Evolutionary conservation across 495 filamentous ascomycete genomes (phyloP).

Genomic region (Penicillium pulvis): DNA sequence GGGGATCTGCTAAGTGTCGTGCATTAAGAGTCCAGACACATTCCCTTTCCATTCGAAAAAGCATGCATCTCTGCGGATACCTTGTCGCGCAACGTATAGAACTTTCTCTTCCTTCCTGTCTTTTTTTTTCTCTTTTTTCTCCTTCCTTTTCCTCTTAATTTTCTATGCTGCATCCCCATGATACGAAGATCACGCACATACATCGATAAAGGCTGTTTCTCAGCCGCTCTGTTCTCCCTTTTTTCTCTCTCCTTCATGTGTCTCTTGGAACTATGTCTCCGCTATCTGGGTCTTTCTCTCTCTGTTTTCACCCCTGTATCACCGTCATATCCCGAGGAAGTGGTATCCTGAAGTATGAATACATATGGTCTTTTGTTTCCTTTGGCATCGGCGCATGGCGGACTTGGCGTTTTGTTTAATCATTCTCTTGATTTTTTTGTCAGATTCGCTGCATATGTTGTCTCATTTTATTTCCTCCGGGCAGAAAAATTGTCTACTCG

Average conservation of each 20-base stretch:
- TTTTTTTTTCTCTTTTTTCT: background rate
- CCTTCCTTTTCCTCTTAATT: slow-evolving; percentile 4
- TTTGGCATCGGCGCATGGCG: slow-evolving; percentile 32
- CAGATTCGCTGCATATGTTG: background rate
- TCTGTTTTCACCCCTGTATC: background rate
- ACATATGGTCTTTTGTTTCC: slow-evolving; percentile 18
- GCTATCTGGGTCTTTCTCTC: background rate
- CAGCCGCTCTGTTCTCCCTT: background rate
- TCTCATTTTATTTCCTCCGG: slow-evolving; percentile 4
- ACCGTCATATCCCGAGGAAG: slow-evolving; percentile 6
- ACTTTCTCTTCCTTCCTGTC: background rate
- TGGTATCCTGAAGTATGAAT: slow-evolving; percentile 19
- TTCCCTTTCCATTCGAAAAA: slow-evolving; percentile 1
- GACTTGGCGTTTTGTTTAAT: slow-evolving; percentile 23
- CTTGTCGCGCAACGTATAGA: slow-evolving; percentile 18
- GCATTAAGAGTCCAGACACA: slow-evolving; percentile 29
- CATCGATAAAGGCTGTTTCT: slow-evolving; percentile 7
- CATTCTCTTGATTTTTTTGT: slow-evolving; percentile 12
- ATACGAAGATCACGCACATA: slow-evolving; percentile 31
- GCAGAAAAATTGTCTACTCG: slow-evolving; percentile 8
- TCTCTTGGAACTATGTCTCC: slow-evolving; percentile 5
- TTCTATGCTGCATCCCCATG: slow-evolving; percentile 8
- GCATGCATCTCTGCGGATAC: slow-evolving; percentile 6
- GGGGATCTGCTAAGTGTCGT: slow-evolving; percentile 48
- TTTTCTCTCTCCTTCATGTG: background rate